These are phyloP conservation scores for Mycena vitilis DNA, from an alignment of 768 basidiomycete genomes.

Conservation along the genomic window DNA sequence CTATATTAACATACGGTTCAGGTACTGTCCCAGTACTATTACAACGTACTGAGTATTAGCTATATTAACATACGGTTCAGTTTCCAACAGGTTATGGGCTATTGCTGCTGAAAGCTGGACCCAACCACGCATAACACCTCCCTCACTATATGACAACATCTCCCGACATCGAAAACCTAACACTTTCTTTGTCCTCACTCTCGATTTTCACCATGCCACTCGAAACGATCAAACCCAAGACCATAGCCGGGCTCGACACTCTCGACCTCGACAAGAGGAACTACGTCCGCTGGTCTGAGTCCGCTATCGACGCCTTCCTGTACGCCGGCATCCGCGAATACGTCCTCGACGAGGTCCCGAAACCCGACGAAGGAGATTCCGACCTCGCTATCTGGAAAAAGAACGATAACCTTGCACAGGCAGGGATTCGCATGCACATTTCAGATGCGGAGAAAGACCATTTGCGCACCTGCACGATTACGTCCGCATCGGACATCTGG, in stretches of 20 bases:
- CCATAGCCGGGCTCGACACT: neutral
- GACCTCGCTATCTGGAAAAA: conserved; percentile 10
- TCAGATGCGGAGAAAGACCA: neutral
- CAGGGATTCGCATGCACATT: conserved; percentile 10
- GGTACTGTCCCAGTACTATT: conserved; percentile 3
- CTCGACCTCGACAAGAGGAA: conserved; percentile 10
- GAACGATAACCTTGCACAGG: conserved; percentile 14
- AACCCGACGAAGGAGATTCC: neutral
- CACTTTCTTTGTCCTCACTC: conserved; percentile 2
- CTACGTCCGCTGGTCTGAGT: conserved; percentile 7
- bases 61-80: conserved; percentile 1
- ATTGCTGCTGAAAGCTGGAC: conserved; percentile 12
- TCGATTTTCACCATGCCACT: conserved; percentile 6
- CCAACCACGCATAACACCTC: neutral
- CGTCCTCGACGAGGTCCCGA: neutral
- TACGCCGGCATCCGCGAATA: conserved; percentile 6
- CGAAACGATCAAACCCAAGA: conserved; percentile 1
- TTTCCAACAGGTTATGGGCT: conserved; percentile 23
- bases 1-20: conserved; percentile 9
- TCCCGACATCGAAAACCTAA: neutral
- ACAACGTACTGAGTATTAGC: conserved; percentile 10
- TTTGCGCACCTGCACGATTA: neutral
- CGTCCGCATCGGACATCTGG: conserved; percentile 25
- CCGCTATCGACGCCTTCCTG: neutral
- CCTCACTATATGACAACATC: neutral